Evolutionary conservation across 352 stramenopile genomes (phyloP).

Genomic region (Plasmopara halstedii): DNA sequence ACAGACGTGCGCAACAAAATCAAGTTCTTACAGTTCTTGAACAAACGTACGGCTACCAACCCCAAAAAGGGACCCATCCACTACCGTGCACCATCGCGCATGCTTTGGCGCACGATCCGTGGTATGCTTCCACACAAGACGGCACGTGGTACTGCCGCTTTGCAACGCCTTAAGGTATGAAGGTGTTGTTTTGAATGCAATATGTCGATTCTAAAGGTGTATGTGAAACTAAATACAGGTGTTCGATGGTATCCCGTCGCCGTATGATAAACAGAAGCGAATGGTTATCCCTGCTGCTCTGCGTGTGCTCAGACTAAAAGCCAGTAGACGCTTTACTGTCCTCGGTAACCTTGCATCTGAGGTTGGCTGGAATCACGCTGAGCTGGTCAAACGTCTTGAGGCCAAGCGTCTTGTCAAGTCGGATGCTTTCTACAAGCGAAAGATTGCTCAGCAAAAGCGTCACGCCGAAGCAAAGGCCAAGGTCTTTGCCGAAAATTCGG

Average conservation of each 20-base stretch:
- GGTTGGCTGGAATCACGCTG: conserved; percentile 96
- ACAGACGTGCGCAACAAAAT: conserved; percentile 94
- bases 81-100: conserved; percentile 95
- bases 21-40: conserved; percentile 98
- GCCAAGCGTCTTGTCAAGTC: conserved; percentile 91
- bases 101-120: conserved; percentile 90
- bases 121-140: conserved; percentile 99
- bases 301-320: conserved; percentile 91
- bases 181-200: neutral
- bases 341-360: conserved; percentile 92
- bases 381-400: conserved; percentile 93
- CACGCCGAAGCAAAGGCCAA: conserved; percentile 82
- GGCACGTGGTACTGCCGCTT: conserved; percentile 90
- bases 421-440: conserved; percentile 98
- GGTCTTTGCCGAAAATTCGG: conserved; percentile 78
- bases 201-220: neutral
- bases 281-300: conserved; percentile 97
- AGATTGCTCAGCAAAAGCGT: conserved; percentile 89
- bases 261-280: conserved; percentile 99
- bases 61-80: conserved; percentile 95
- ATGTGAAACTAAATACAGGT: conserved; percentile 34
- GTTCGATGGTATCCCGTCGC: conserved; percentile 98
- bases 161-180: conserved; percentile 91
- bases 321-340: conserved; percentile 91
- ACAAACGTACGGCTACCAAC: conserved; percentile 98